Evolutionary conservation across 345 rosid genomes (phyloP), one percentile per base, ranked within the genome.

Genomic region (Stellera chamaejasme): DNA sequence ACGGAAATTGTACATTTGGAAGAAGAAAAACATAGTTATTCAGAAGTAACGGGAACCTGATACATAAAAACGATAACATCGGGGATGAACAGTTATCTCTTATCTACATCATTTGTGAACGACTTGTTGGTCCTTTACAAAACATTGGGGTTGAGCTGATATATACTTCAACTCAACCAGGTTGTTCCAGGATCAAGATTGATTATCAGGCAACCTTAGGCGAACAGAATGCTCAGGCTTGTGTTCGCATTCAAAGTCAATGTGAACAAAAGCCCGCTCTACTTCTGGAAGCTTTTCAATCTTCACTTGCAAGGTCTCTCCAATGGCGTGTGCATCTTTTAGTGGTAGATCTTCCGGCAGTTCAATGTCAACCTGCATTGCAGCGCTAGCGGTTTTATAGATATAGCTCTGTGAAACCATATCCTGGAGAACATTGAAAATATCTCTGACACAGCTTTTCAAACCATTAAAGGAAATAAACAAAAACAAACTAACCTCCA

Each of bases 241-340:
- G 66, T 88, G 93, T 15, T 80, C 81, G 8, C 96, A 84, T 70
- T 88, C 96, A 45, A 64, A 82, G 60, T 88, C 96, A 4, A 88
- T 77, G 76, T 88, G 96, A 54, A 88, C 96, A 59, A 88, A 88
- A 55, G 90, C 93, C 42, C 93, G 63, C 75, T 88, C 93, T 3
- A 88, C 93, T 73, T 88, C 87, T 19, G 87, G 80, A 27, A 88
- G 87, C 66, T 66, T 76, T 70, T 88, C 93, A 2, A 88, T 71
- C 69, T 84, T 88, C 62, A 74, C 76, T 64, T 88, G 93, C 69
- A 88, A 67, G 54, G 75, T 48, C 61, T 87, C 96, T 58, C 96
- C 96, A 13, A 84, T 84, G 8, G 79, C 27, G 25, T 88, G 90
- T 50, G 96, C 93, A 63, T 88, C 81, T 45, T 70, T 82, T 52